These are phyloP conservation scores for Lactifluus volemus DNA, from an alignment of 768 basidiomycete species.

Conservation along the genomic window DNA sequence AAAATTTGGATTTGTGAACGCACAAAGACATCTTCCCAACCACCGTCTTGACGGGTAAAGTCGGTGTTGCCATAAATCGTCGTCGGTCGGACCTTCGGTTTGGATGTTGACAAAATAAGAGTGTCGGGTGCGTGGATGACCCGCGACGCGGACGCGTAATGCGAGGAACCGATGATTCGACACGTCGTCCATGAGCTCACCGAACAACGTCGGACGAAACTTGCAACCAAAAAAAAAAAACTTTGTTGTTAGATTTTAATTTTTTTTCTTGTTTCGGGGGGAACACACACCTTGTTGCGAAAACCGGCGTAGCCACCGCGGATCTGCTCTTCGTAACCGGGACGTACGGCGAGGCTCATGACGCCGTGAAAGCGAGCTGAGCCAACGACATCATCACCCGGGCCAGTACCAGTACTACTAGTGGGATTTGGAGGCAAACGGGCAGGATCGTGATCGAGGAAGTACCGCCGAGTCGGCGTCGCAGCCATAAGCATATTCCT, in stretches of 20 bases:
- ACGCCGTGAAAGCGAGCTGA: conserved; percentile 74
- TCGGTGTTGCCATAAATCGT: conserved; percentile 93
- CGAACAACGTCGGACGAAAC: conserved; percentile 64
- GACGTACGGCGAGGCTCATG: conserved; percentile 61
- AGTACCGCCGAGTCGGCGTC: conserved; percentile 82
- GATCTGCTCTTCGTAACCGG: conserved; percentile 57
- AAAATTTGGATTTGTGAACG: conserved; percentile 26
- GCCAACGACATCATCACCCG: conserved; percentile 18
- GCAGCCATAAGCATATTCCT: conserved; percentile 67
- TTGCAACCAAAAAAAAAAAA: too few relatives aligned
- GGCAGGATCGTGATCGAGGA: conserved; percentile 51
- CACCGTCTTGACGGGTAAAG: conserved; percentile 57
- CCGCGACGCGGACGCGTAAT: conserved; percentile 68
- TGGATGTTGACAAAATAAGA: conserved; percentile 95
- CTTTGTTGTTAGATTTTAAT: too few relatives aligned
- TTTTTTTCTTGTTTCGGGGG: too few relatives aligned
- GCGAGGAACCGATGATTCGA: conserved; percentile 74
- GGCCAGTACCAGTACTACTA: too few relatives aligned
- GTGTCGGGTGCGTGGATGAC: conserved; percentile 64
- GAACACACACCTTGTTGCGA: conserved; percentile 57
- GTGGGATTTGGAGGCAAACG: conserved; percentile 30
- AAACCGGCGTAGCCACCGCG: conserved; percentile 89
- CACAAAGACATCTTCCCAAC: conserved; percentile 81
- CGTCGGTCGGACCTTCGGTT: conserved; percentile 71
- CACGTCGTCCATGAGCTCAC: conserved; percentile 77